phyloP scores from a whole-genome alignment of 306 rosid genomes.

The apple (Malus domestica) region ASM211411v1 NC_041795.1:26371001-26371500 shows the following conservation, averaged over 20 bases:
- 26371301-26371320: background rate
- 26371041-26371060: no score
- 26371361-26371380: background rate
- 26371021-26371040: background rate
- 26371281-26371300: background rate
- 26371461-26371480: background rate
- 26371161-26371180: background rate
- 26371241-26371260: constrained; percentile 76
- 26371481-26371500: background rate
- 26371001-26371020: background rate
- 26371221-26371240: constrained; percentile 56
- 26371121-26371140: background rate
- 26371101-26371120: background rate
- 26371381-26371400: no score
- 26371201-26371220: constrained; percentile 1
- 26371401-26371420: no score
- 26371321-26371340: background rate
- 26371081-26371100: no score
- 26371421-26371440: no score
- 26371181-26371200: background rate
- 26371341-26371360: background rate
- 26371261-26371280: constrained; percentile 49
- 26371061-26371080: no score
- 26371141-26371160: background rate
- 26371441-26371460: no score